phyloP scores from a whole-genome alignment of 805 yeast species.

The Cyberlindnera veronae region DNA sequence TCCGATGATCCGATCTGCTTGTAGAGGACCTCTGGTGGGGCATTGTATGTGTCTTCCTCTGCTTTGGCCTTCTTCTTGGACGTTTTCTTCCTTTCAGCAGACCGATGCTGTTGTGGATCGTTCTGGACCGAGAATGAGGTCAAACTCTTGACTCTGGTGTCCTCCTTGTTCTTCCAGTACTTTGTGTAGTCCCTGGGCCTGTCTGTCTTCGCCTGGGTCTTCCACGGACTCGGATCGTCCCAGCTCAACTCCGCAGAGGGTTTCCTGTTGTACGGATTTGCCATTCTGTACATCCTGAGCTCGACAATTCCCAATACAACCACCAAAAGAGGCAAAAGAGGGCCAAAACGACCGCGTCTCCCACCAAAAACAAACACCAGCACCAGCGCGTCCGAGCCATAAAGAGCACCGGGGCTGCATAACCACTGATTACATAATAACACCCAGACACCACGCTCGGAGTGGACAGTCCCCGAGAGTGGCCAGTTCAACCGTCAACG shows the following conservation, averaged over 20 bases:
- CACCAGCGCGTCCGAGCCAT: background rate
- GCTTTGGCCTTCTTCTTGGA: background rate
- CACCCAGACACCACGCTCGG: background rate
- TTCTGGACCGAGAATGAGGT: background rate
- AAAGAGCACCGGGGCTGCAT: background rate
- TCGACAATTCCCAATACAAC: background rate
- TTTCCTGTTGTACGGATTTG: conserved; percentile 4
- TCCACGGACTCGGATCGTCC: conserved; percentile 10
- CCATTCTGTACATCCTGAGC: conserved; percentile 7
- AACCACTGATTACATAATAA: background rate
- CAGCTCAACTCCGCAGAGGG: conserved; percentile 2
- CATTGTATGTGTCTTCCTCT: background rate
- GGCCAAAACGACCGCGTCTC: background rate
- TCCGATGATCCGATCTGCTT: conserved; percentile 22
- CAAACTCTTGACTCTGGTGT: background rate
- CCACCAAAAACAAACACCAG: conserved; percentile 12
- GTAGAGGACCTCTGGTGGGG: conserved; percentile 10
- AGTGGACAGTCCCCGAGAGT: background rate
- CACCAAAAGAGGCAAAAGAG: too few relatives aligned
- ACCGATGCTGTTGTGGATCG: too few relatives aligned
- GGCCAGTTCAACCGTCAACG: background rate
- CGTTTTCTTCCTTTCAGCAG: background rate
- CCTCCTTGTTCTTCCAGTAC: conserved; percentile 1
- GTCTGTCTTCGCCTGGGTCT: background rate
- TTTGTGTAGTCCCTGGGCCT: background rate